These are phyloP conservation scores for Cadophora sp. DNA, from an alignment of 2,329 filamentous ascomycete species.

Conservation along the genomic window DNA sequence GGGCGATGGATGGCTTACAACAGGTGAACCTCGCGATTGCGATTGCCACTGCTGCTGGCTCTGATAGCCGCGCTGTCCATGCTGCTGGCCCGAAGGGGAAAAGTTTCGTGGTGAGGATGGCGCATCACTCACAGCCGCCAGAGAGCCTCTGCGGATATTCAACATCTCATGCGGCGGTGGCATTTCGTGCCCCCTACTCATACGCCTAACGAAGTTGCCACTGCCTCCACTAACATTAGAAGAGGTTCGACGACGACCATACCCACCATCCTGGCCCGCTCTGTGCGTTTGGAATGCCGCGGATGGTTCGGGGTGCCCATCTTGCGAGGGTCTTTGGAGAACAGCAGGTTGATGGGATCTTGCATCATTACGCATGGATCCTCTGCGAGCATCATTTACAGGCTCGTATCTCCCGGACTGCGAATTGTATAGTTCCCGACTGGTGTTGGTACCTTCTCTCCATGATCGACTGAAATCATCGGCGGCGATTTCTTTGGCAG, in stretches of 20 bases:
- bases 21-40: conserved; percentile 47
- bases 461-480: conserved; percentile 92
- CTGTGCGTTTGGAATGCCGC: conserved; percentile 84
- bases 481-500: conserved; percentile 84
- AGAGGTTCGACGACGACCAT: conserved; percentile 80
- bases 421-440: conserved; percentile 90
- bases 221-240: conserved; percentile 92
- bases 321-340: conserved; percentile 74
- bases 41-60: conserved; percentile 45
- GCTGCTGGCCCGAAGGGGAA: conserved; percentile 44
- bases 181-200: conserved; percentile 46
- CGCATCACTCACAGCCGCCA: conserved; percentile 58
- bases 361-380: conserved; percentile 70
- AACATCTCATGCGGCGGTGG: conserved; percentile 47
- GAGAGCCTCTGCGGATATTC: conserved; percentile 55
- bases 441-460: conserved; percentile 72
- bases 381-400: conserved; percentile 76
- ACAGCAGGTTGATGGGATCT: conserved; percentile 76
- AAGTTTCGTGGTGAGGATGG: conserved; percentile 55
- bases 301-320: conserved; percentile 81
- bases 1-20: conserved; percentile 45
- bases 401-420: conserved; percentile 93
- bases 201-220: conserved; percentile 62
- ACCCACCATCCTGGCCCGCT: conserved; percentile 69
- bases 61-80: conserved; percentile 39